These are phyloP conservation scores for Cardamine resedifolia DNA, from an alignment of 345 rosid species.

Conservation along the genomic window DNA sequence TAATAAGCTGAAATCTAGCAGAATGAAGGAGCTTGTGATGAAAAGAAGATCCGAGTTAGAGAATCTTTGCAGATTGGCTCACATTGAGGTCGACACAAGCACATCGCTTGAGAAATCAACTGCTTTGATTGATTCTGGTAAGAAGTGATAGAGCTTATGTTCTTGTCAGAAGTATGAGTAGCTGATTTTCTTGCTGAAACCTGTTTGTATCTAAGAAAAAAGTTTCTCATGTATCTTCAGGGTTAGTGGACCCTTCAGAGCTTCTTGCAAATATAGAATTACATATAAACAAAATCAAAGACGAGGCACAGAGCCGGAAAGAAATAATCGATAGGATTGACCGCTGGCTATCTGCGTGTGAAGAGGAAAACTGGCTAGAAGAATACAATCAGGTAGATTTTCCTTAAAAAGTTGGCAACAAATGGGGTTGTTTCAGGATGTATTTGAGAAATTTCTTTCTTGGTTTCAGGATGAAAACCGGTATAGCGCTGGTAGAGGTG, in stretches of 20 bases:
- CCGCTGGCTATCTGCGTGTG: conserved; percentile 86
- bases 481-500: conserved; percentile 89
- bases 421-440: conserved; percentile 4
- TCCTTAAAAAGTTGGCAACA: background rate
- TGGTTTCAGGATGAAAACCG: conserved; percentile 69
- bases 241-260: conserved; percentile 87
- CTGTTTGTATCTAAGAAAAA: background rate
- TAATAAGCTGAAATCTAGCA: conserved; percentile 73
- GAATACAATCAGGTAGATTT: conserved; percentile 70
- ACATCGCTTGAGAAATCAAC: conserved; percentile 82
- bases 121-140: conserved; percentile 94
- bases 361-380: conserved; percentile 98
- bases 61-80: conserved; percentile 67
- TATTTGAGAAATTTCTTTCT: background rate
- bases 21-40: conserved; percentile 96
- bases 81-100: conserved; percentile 77
- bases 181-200: conserved; percentile 8
- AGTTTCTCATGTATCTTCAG: conserved; percentile 38
- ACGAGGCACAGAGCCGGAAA: conserved; percentile 79
- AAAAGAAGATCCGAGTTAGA: conserved; percentile 80
- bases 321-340: conserved; percentile 93
- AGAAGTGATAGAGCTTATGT: background rate
- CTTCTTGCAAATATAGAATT: conserved; percentile 75
- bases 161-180: background rate
- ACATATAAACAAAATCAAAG: conserved; percentile 73